Conservation (phyloP, 108 stramenopile genomes). For the Asterionellopsis glacialis region DNA sequence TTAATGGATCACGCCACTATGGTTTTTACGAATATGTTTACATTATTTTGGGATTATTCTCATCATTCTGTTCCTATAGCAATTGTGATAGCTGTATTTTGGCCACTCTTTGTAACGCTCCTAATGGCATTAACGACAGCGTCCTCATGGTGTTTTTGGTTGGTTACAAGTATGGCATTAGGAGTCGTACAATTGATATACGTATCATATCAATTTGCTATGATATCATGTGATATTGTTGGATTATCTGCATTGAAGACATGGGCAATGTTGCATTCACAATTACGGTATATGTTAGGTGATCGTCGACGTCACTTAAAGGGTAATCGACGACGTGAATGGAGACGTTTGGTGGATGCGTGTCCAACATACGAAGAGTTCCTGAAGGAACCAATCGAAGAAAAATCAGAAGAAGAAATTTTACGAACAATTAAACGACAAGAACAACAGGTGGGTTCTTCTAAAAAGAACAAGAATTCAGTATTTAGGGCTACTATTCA, state of each 20-base stretch:
- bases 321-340: slow-evolving; percentile 49
- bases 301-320: slow-evolving; percentile 4
- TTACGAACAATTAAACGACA: no score
- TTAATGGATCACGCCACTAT: no score
- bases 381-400: slow-evolving; percentile 52
- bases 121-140: slow-evolving; percentile 55
- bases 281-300: slow-evolving; percentile 23
- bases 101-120: slow-evolving; percentile 71
- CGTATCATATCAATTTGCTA: slow-evolving; percentile 76
- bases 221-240: slow-evolving; percentile 69
- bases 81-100: slow-evolving; percentile 56
- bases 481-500: neutral
- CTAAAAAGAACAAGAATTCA: neutral
- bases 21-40: no score
- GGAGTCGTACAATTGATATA: slow-evolving; percentile 69
- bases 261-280: slow-evolving; percentile 42
- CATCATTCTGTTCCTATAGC: slow-evolving; percentile 25
- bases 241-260: slow-evolving; percentile 63
- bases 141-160: slow-evolving; percentile 84
- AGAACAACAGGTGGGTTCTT: neutral
- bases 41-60: neutral
- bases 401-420: neutral
- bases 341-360: slow-evolving; percentile 55
- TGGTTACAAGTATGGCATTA: slow-evolving; percentile 51
- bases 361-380: slow-evolving; percentile 57